A percentile compares a stretch with the other conserved stretches of the same genome.
Conservation (phyloP, 106 monocot genomes). For the Platanthera guangdongensis region DNA sequence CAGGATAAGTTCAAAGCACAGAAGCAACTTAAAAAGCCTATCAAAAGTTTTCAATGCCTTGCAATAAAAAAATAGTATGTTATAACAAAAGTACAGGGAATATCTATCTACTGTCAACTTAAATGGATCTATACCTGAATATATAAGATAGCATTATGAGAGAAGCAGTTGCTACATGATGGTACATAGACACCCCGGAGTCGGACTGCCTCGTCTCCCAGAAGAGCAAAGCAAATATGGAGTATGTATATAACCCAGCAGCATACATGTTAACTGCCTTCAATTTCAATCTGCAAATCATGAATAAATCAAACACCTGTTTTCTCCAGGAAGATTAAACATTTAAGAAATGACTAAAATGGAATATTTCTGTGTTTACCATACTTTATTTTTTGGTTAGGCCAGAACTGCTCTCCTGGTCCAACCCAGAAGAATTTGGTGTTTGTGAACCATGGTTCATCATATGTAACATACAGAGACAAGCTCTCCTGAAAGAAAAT, state of each 20-base stretch:
- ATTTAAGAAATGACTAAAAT: background rate
- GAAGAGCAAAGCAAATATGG: slow-evolving; percentile 82
- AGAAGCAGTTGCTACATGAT: slow-evolving; percentile 73
- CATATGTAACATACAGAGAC: slow-evolving; percentile 63
- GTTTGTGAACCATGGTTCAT: slow-evolving; percentile 85
- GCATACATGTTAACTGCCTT: slow-evolving; percentile 80
- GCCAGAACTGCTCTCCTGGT: slow-evolving; percentile 88
- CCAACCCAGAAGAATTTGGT: slow-evolving; percentile 83
- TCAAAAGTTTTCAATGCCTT: too few species aligned
- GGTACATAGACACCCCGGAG: slow-evolving; percentile 84
- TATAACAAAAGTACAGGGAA: background rate
- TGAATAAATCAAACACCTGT: slow-evolving; percentile 6
- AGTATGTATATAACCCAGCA: slow-evolving; percentile 90
- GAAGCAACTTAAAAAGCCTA: too few species aligned
- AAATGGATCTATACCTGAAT: slow-evolving; percentile 41
- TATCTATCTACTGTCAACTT: background rate
- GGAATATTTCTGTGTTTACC: slow-evolving; percentile 2
- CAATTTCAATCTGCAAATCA: slow-evolving; percentile 51
- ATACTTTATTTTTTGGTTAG: slow-evolving; percentile 82
- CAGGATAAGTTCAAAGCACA: too few species aligned
- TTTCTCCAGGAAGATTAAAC: background rate
- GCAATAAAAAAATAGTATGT: background rate
- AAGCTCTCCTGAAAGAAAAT: slow-evolving; percentile 80
- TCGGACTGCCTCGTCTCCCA: slow-evolving; percentile 97
- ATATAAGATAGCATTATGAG: slow-evolving; percentile 82